Evolutionary conservation across 768 basidiomycete genomes (phyloP).

Genomic region (Boletellus emodensis): DNA sequence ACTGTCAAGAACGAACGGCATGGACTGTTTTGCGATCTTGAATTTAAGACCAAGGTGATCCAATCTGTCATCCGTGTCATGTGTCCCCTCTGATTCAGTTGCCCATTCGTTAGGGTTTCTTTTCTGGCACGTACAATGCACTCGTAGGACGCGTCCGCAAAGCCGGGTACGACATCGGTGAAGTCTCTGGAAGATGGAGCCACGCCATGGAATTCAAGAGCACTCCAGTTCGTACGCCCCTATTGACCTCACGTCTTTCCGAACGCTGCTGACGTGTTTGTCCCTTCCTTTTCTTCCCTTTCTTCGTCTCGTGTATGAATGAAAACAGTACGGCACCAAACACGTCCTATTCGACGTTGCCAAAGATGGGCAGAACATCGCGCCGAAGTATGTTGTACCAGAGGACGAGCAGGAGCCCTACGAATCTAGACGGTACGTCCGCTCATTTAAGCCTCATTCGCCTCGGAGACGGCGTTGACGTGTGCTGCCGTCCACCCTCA

Average conservation of each 20-base stretch:
- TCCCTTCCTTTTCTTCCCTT: neutral
- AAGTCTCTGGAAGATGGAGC: slow-evolving; percentile 89
- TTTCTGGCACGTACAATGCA: slow-evolving; percentile 94
- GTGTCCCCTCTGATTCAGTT: neutral
- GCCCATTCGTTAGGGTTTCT: slow-evolving; percentile 67
- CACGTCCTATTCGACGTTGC: slow-evolving; percentile 81
- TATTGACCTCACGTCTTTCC: neutral
- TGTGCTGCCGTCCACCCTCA: slow-evolving; percentile 17
- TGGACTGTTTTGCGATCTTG: slow-evolving; percentile 73
- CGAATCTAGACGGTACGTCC: slow-evolving; percentile 76
- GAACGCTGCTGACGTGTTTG: neutral
- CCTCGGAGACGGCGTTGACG: too few species aligned
- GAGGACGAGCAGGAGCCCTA: slow-evolving; percentile 86
- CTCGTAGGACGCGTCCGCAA: slow-evolving; percentile 76
- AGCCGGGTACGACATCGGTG: slow-evolving; percentile 65
- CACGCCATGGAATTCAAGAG: slow-evolving; percentile 83
- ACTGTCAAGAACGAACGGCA: slow-evolving; percentile 78
- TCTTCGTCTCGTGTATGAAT: neutral
- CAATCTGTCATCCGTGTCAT: neutral
- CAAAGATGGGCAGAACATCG: slow-evolving; percentile 68
- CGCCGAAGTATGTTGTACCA: slow-evolving; percentile 79
- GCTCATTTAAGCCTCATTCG: too few species aligned
- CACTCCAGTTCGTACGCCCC: slow-evolving; percentile 45
- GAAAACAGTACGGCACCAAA: slow-evolving; percentile 56
- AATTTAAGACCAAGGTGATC: slow-evolving; percentile 94